Base-by-base conservation (phyloP, 345 rosid genomes). In the Hypericum perforatum region DNA sequence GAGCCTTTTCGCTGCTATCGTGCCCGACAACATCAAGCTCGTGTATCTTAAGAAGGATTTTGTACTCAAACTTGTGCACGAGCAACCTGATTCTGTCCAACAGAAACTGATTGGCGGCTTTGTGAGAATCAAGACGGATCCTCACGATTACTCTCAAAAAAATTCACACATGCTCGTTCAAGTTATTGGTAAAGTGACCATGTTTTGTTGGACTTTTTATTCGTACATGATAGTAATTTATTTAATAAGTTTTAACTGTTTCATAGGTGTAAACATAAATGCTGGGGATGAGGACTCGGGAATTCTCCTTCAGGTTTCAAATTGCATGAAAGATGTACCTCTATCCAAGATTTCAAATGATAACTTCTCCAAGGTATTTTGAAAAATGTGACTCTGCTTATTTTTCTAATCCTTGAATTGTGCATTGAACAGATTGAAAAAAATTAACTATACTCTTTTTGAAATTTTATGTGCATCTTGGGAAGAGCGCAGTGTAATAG, bases 81-180 rank as follows among this genome's bases (percentile, higher is more conserved):
- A 81, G 66, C 73, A 69, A 43, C 69, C 61, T 45, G 76, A 76
- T 9, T 69, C 58, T 5, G 85, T 79, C 29, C 80, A 81, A 69
- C 41, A 43, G 39, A 85, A 86, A 60, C 50, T 89, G 45, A 53
- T 81, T 42, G 84, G 80, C 52, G 79, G 95, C 66, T 75, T 83
- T 68, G 82, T 83, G 39, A 76, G 90, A 73, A 70, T 82, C 22
- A 89, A 76, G 64, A 62, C 88, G 43, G 97, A 86, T 51, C 94
- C 90, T 0, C 59, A 76, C 69, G 82, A 82, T 60, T 83, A 79
- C 69, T 76, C 75, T 45, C 90, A 82, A 68, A 74, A 80, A 52
- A 67, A 83, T 54, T 70, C 82, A 61, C 61, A 83, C 67, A 70
- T 62, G 78, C 87, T 86, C 60, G 72, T 82, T 67, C 86, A 75